Percentiles rank a stretch among this genome's conserved stretches.
These are phyloP conservation scores for Physcomitrium patens DNA, from an alignment of 225 moss, liverwort and hornwort genomes.

Conservation along the genomic window DNA sequence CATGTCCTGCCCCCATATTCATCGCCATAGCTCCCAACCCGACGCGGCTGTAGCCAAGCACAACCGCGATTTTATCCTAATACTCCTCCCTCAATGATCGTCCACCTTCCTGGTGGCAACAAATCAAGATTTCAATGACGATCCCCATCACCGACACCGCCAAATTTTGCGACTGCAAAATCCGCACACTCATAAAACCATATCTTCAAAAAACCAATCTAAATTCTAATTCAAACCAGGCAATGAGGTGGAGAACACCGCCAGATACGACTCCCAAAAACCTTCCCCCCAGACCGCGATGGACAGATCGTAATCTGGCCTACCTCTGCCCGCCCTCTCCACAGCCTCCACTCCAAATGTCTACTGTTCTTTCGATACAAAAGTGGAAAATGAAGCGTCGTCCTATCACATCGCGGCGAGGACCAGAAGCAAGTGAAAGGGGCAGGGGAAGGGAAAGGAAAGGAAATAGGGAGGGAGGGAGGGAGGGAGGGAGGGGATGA, in stretches of 20 bases:
- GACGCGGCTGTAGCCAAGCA: not conserved
- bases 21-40: slow-evolving; percentile 51
- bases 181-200: not conserved
- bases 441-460: not conserved
- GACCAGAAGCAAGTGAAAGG: not conserved
- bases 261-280: not conserved
- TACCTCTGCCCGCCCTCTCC: slow-evolving; percentile 15
- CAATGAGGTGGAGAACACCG: not conserved
- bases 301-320: slow-evolving; percentile 24
- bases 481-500: too few species aligned
- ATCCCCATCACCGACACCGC: slow-evolving; percentile 57
- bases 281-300: slow-evolving; percentile 27
- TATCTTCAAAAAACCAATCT: slow-evolving; percentile 33
- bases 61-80: slow-evolving; percentile 20
- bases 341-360: slow-evolving; percentile 16
- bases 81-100: slow-evolving; percentile 17
- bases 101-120: slow-evolving; percentile 43
- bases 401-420: slow-evolving; percentile 22
- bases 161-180: slow-evolving; percentile 43
- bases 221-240: slow-evolving; percentile 33
- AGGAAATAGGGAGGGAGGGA: too few species aligned
- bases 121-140: slow-evolving; percentile 47
- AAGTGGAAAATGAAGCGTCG: not conserved
- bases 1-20: slow-evolving; percentile 75
- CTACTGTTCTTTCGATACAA: slow-evolving; percentile 5